phyloP scores from a whole-genome alignment of 2,329 filamentous ascomycete species.

The Colletotrichum acutatum region DNA sequence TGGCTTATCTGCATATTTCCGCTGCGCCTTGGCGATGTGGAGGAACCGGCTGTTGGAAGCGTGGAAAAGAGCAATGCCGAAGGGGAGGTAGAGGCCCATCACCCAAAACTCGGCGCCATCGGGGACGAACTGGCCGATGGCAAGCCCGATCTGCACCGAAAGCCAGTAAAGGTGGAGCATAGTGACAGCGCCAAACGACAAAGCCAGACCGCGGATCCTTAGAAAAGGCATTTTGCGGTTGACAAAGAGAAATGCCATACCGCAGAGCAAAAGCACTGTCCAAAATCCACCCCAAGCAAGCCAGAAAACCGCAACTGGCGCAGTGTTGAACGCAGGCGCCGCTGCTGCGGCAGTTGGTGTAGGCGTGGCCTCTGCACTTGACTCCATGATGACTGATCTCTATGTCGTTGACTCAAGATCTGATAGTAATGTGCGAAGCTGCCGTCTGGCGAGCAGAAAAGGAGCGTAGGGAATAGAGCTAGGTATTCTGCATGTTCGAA shows the following conservation, averaged over 20 bases:
- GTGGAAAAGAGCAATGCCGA: conserved; percentile 74
- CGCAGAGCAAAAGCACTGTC: conserved; percentile 51
- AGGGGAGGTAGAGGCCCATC: conserved; percentile 73
- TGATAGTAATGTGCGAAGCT: not conserved
- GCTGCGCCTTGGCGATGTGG: conserved; percentile 66
- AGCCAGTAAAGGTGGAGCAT: conserved; percentile 56
- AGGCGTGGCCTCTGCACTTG: not conserved
- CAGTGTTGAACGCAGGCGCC: conserved; percentile 38
- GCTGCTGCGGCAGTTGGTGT: not conserved
- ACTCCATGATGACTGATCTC: conserved; percentile 6
- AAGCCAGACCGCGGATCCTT: conserved; percentile 45
- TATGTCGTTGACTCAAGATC: not conserved
- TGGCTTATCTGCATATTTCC: conserved; percentile 36
- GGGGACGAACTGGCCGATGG: conserved; percentile 54
- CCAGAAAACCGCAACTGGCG: conserved; percentile 55
- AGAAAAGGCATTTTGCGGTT: conserved; percentile 54
- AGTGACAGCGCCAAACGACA: conserved; percentile 47
- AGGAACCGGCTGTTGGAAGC: conserved; percentile 71
- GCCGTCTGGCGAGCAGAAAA: not conserved
- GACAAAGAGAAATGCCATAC: conserved; percentile 53
- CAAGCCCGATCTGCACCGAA: conserved; percentile 51
- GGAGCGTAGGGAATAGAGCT: not conserved
- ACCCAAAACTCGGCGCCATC: conserved; percentile 71
- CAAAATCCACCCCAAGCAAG: conserved; percentile 49
- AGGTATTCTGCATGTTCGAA: not conserved